Base-by-base conservation (phyloP, 129 eudicot species). In the Pittosporum tobira region DNA sequence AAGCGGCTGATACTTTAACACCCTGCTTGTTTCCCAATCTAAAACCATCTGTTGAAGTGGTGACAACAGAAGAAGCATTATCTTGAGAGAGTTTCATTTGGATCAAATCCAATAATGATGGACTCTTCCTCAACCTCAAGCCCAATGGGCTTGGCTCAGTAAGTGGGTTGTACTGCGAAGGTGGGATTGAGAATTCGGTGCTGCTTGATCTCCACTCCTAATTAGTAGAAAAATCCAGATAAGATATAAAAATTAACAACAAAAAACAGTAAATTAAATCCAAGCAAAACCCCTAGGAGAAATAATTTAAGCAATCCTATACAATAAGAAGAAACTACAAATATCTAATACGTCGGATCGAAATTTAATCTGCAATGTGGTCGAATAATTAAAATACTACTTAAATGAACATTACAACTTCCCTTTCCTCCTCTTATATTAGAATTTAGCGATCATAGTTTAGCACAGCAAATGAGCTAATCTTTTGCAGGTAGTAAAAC, bases 141-240 rank as follows among this genome's bases (percentile, higher is more conserved):
- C 98, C 94, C 77, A 91, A 67, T 0, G 95, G 96, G 46, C 90
- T 47, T 30, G 94, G 79, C 69, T 83, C 87, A 20, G 74, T 74
- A 9, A 86, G 83, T 2, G 79, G 81, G 53, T 80, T 59, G 70
- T 37, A 69, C 5, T 69, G 79, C n/a, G 68, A 55, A 34, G 77
- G 66, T 18, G 71, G 45, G 19, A 62, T 22, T 0, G 56, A 37
- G 24, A 46, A 74, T n/a, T 58, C 75, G 48, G 63, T 27, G 51
- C 18, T 63, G 21, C 68, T 71, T 11, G 52, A 29, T 63, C 62
- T 59, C 74, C 40, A 30, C 88, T 85, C 81, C 75, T 52, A 36
- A 63, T 44, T 19, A 66, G 51, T 49, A 15, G 9, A 44, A 51
- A 68, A 3, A 5, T 28, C 28, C 44, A 37, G 2, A 19, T n/a